phyloP scores from a whole-genome alignment of 192 early-diverging fungal genomes.

The Umbelopsis vinacea region DNA sequence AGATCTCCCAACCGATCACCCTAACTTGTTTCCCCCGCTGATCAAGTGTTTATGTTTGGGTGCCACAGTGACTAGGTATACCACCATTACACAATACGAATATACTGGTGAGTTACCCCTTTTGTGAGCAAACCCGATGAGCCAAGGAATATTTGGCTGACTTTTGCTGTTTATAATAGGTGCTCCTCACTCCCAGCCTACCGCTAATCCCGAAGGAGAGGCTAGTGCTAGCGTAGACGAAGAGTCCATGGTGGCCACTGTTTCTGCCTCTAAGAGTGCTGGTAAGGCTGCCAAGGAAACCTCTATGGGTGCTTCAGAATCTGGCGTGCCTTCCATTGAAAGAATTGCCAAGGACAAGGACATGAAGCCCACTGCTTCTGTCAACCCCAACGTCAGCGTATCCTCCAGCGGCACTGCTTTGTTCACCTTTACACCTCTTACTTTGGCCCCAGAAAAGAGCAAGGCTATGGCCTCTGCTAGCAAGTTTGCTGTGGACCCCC shows the following conservation, averaged over 20 bases:
- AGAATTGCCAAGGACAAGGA: too few species aligned
- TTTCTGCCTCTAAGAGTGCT: neutral
- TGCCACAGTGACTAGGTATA: conserved; percentile 1
- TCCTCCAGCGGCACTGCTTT: neutral
- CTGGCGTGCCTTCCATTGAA: too few species aligned
- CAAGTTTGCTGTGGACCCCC: neutral
- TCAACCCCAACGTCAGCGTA: too few species aligned
- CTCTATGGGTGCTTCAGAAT: too few species aligned
- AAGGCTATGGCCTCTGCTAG: neutral
- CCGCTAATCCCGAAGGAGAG: neutral
- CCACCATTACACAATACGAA: conserved; percentile 16
- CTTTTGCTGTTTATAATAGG: neutral
- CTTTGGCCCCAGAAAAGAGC: conserved; percentile 17
- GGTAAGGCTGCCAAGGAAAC: neutral
- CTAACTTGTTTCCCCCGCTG: neutral
- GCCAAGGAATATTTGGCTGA: neutral
- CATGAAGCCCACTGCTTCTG: too few species aligned
- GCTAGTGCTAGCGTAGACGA: neutral
- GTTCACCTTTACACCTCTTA: conserved; percentile 4
- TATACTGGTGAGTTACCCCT: conserved; percentile 11
- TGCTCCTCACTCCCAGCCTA: neutral
- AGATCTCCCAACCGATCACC: neutral
- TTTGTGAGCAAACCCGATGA: neutral
- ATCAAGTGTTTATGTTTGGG: neutral
- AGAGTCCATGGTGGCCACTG: neutral